A percentile compares a stretch with the other conserved stretches of the same genome.
Evolutionary conservation across 2,329 filamentous ascomycete genomes (phyloP).

Genomic region (Ophiostoma australiae): DNA sequence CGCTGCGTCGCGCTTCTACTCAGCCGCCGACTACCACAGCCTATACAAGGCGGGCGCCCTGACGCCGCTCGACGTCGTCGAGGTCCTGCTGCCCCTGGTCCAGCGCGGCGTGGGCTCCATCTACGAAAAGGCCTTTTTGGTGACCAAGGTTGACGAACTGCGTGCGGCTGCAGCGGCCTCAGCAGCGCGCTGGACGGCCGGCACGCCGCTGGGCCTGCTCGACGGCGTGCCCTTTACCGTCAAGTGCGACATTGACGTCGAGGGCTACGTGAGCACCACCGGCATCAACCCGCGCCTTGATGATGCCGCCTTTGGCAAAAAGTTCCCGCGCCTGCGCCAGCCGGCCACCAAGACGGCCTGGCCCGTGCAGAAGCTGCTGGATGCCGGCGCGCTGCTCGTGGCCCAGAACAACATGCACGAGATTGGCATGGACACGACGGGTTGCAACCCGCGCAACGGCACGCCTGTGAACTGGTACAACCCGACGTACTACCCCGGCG

Average conservation of each 20-base stretch:
- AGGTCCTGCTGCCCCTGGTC: conserved; percentile 67
- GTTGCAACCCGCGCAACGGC: conserved; percentile 71
- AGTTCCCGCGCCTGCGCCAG: conserved; percentile 45
- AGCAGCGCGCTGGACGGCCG: conserved; percentile 64
- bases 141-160: conserved; percentile 57
- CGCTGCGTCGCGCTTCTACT: conserved; percentile 56
- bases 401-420: conserved; percentile 80
- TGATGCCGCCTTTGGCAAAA: conserved; percentile 41
- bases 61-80: conserved; percentile 67
- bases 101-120: conserved; percentile 50
- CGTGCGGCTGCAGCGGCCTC: conserved; percentile 67
- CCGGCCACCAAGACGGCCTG: conserved; percentile 56
- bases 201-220: conserved; percentile 61
- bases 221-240: conserved; percentile 80
- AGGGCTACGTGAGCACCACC: conserved; percentile 62
- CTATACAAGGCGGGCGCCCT: conserved; percentile 64
- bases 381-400: conserved; percentile 68
- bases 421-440: conserved; percentile 74
- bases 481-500: conserved; percentile 69
- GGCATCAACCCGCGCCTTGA: conserved; percentile 51
- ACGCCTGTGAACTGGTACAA: conserved; percentile 77
- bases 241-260: conserved; percentile 73
- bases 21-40: conserved; percentile 69
- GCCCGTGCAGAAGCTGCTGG: conserved; percentile 66
- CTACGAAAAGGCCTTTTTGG: conserved; percentile 70